Evolutionary conservation across 2,329 filamentous ascomycete genomes (phyloP).

Genomic region (Talaromyces rugulosus): DNA sequence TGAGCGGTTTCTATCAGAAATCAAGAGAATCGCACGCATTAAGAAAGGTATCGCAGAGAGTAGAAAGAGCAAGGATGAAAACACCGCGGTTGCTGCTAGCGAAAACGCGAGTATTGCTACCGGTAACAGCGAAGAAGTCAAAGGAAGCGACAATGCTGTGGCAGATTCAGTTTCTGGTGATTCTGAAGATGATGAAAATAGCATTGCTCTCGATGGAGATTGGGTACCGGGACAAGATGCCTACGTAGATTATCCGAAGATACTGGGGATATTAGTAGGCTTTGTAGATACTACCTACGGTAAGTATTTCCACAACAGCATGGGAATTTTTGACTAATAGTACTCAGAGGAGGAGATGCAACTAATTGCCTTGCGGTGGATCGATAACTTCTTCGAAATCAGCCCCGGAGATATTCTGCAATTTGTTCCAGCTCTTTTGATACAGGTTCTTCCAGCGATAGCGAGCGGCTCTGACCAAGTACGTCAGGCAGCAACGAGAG

Average conservation of each 20-base stretch:
- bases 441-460: conserved; percentile 89
- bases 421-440: conserved; percentile 87
- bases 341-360: conserved; percentile 79
- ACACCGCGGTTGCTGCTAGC: conserved; percentile 64
- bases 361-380: conserved; percentile 87
- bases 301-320: conserved; percentile 29
- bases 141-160: conserved; percentile 53
- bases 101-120: conserved; percentile 61
- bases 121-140: conserved; percentile 38
- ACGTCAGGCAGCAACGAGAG: conserved; percentile 78
- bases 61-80: conserved; percentile 64
- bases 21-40: conserved; percentile 87
- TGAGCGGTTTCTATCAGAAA: conserved; percentile 87
- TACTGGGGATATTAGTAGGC: conserved; percentile 84
- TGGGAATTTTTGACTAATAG: conserved; percentile 16
- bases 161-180: conserved; percentile 43
- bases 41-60: conserved; percentile 91
- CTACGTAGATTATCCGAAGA: conserved; percentile 85
- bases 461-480: conserved; percentile 88
- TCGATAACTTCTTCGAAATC: conserved; percentile 94
- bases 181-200: conserved; percentile 47
- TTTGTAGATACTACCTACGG: conserved; percentile 80
- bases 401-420: conserved; percentile 94
- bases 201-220: conserved; percentile 71
- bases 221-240: conserved; percentile 98